Conservation (phyloP, 192 early-diverging fungal species). For the Oehlia diaphana region DNA sequence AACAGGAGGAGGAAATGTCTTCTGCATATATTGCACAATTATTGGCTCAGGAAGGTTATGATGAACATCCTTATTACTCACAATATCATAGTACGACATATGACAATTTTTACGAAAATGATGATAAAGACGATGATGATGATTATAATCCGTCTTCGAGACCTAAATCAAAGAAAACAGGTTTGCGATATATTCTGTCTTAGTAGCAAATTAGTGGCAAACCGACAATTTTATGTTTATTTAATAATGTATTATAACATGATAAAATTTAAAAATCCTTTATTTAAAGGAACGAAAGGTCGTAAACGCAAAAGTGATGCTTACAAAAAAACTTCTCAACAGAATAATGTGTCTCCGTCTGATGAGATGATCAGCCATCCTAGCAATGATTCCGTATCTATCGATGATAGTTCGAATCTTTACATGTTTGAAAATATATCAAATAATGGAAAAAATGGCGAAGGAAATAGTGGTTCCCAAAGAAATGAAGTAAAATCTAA, state of each 20-base stretch:
- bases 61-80: conserved; percentile 52
- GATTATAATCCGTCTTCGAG: conserved; percentile 37
- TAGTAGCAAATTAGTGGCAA: background rate
- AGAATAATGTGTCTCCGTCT: background rate
- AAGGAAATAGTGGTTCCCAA: background rate
- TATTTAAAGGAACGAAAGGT: background rate
- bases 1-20: conserved; percentile 80
- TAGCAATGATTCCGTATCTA: background rate
- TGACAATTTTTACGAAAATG: conserved; percentile 40
- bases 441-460: conserved; percentile 3
- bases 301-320: background rate
- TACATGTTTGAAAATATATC: conserved; percentile 4
- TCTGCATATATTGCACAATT: conserved; percentile 78
- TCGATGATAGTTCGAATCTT: conserved; percentile 2
- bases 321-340: background rate
- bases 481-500: conserved; percentile 1
- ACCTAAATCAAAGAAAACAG: conserved; percentile 29
- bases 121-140: conserved; percentile 55
- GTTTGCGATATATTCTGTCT: background rate
- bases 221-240: background rate
- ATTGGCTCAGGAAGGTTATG: conserved; percentile 68
- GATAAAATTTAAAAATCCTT: too few species aligned
- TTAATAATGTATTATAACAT: background rate
- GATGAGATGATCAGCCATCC: conserved; percentile 4
- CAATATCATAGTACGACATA: conserved; percentile 52